Evolutionary conservation across 2,329 filamentous ascomycete species (phyloP).

Genomic region (Aureobasidium lini): DNA sequence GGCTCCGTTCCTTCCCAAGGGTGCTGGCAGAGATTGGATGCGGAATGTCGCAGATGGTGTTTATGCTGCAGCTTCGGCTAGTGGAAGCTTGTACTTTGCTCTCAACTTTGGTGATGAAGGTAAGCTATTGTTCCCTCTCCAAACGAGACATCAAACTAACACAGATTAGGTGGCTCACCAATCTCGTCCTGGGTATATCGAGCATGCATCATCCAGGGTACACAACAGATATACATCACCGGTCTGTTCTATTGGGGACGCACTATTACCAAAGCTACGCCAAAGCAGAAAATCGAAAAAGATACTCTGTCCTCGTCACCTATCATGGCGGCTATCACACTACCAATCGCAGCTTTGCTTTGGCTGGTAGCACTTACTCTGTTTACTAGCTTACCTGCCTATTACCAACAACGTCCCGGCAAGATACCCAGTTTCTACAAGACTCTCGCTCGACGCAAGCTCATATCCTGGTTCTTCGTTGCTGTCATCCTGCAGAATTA

Average conservation of each 20-base stretch:
- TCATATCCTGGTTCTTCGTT: conserved; percentile 60
- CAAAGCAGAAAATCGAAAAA: conserved; percentile 35
- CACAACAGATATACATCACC: conserved; percentile 58
- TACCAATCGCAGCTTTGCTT: conserved; percentile 51
- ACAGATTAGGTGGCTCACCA: conserved; percentile 40
- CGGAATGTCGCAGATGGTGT: conserved; percentile 55
- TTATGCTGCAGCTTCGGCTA: conserved; percentile 56
- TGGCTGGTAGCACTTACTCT: conserved; percentile 50
- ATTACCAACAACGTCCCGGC: conserved; percentile 58
- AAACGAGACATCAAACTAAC: conserved; percentile 5
- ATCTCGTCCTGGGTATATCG: conserved; percentile 59
- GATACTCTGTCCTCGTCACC: conserved; percentile 19
- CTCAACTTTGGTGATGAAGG: conserved; percentile 50
- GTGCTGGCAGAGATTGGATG: conserved; percentile 42
- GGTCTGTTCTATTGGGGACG: conserved; percentile 62
- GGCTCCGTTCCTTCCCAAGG: conserved; percentile 44
- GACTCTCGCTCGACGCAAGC: conserved; percentile 54
- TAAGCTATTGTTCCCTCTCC: not conserved
- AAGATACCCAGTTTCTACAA: conserved; percentile 59
- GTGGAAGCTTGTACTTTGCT: conserved; percentile 58
- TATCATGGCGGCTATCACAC: conserved; percentile 42
- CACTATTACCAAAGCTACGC: conserved; percentile 37
- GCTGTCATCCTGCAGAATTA: conserved; percentile 59
- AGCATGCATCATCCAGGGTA: conserved; percentile 58
- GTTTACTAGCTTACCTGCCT: conserved; percentile 55